Conservation (phyloP, 2,329 filamentous ascomycete species). For the Macrophomina phaseolina region DNA sequence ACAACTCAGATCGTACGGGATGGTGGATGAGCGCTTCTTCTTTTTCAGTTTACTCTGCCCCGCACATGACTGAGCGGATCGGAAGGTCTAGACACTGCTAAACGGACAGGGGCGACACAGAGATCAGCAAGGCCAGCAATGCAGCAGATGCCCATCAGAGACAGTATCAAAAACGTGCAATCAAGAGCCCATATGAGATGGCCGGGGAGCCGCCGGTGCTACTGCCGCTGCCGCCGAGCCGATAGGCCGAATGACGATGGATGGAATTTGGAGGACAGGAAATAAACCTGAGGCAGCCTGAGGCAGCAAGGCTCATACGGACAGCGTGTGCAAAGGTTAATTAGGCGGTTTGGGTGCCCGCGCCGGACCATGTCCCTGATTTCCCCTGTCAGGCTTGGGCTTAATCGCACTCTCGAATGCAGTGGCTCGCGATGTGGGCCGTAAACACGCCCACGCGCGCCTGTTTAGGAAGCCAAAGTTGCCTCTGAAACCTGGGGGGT, state of each 20-base stretch:
- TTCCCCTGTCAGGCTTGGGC: not conserved
- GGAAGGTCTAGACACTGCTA: not conserved
- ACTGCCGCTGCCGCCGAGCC: not conserved
- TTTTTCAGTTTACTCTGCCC: not conserved
- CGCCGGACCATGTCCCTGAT: not conserved
- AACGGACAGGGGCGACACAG: not conserved
- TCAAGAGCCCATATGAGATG: not conserved
- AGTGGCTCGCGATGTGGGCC: not conserved
- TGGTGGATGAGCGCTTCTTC: not conserved
- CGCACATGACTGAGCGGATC: not conserved
- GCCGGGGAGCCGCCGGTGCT: not conserved
- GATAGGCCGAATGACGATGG: not conserved
- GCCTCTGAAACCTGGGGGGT: not conserved
- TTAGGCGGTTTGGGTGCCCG: not conserved
- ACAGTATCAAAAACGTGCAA: too few species aligned
- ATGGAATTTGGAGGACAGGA: not conserved
- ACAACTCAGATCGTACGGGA: not conserved
- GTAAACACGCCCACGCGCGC: not conserved
- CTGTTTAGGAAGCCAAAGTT: not conserved
- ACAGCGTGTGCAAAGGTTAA: not conserved
- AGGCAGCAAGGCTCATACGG: conserved; percentile 3
- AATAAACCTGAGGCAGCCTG: conserved; percentile 5
- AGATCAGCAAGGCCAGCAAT: not conserved
- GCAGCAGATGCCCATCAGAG: not conserved
- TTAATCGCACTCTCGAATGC: not conserved